phyloP scores from a whole-genome alignment of 495 filamentous ascomycete genomes.

The Podospora fimiseda region DNA sequence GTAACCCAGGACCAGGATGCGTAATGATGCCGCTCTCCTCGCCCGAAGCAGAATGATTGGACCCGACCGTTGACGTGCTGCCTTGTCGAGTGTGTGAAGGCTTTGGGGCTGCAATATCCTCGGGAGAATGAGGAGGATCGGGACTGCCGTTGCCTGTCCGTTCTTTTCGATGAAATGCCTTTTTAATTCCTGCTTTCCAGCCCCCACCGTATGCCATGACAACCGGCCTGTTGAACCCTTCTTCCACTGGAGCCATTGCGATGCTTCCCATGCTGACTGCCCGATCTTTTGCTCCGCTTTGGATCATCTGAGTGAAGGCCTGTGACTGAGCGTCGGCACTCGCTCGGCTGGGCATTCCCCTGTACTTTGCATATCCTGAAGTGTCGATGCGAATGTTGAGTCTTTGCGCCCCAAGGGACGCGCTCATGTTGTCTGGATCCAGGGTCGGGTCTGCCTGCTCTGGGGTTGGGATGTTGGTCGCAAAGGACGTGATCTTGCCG shows the following conservation, averaged over 20 bases:
- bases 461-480: constrained; percentile 34
- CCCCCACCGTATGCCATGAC: constrained; percentile 45
- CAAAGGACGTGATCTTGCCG: constrained; percentile 56
- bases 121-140: constrained; percentile 9
- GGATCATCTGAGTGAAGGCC: constrained; percentile 17
- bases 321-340: constrained; percentile 29
- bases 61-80: constrained; percentile 31
- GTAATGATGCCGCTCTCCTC: constrained; percentile 25
- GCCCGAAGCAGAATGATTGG: constrained; percentile 29
- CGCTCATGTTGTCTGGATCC: constrained; percentile 46
- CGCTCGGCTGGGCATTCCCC: constrained; percentile 34
- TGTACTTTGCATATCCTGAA: constrained; percentile 46
- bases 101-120: constrained; percentile 15
- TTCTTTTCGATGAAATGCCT: constrained; percentile 31
- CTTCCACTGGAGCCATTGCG: constrained; percentile 5
- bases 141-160: constrained; percentile 18
- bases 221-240: constrained; percentile 43
- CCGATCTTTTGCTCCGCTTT: constrained; percentile 3
- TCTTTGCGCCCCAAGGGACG: constrained; percentile 24
- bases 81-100: constrained; percentile 26
- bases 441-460: constrained; percentile 20
- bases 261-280: neutral
- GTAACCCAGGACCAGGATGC: constrained; percentile 38
- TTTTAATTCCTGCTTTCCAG: constrained; percentile 35
- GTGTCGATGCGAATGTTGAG: constrained; percentile 41